A percentile compares a stretch with the other conserved stretches of the same genome.
These are phyloP conservation scores for Dioszegia crocea DNA, from an alignment of 768 basidiomycete genomes.

Conservation along the genomic window DNA sequence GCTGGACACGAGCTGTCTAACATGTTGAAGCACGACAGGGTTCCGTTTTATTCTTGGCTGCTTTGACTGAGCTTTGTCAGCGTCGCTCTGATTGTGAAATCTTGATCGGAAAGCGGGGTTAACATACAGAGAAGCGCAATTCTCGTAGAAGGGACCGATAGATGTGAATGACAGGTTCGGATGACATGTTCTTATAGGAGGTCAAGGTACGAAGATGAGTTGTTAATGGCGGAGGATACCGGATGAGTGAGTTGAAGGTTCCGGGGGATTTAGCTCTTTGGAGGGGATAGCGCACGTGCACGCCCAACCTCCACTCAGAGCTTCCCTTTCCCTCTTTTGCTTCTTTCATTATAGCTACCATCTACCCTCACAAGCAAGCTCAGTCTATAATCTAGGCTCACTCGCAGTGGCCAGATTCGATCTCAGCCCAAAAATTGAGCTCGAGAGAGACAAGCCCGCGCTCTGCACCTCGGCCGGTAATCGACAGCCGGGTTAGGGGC, in stretches of 20 bases:
- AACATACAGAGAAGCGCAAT: neutral
- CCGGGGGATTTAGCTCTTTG: neutral
- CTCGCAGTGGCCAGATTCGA: too few species aligned
- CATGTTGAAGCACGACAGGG: slow-evolving; percentile 15
- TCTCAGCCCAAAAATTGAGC: too few species aligned
- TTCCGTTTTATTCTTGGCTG: slow-evolving; percentile 27
- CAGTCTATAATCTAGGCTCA: too few species aligned
- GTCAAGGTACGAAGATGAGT: neutral
- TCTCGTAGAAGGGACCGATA: slow-evolving; percentile 6
- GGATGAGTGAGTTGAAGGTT: neutral
- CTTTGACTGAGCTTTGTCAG: slow-evolving; percentile 20
- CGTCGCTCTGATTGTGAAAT: too few species aligned
- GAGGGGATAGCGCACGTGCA: slow-evolving; percentile 1
- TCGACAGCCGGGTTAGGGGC: too few species aligned
- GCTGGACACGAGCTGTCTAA: slow-evolving; percentile 22
- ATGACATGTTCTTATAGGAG: neutral
- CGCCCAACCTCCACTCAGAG: neutral
- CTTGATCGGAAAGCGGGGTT: neutral
- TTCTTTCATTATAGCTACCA: too few species aligned
- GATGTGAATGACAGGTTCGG: neutral
- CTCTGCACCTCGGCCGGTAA: too few species aligned
- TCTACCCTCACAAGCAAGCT: too few species aligned
- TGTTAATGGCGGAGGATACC: neutral
- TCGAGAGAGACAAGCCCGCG: too few species aligned
- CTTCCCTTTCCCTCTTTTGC: neutral